Evolutionary conservation across 2,329 filamentous ascomycete genomes (phyloP).

Genomic region (Didymella pomorum): DNA sequence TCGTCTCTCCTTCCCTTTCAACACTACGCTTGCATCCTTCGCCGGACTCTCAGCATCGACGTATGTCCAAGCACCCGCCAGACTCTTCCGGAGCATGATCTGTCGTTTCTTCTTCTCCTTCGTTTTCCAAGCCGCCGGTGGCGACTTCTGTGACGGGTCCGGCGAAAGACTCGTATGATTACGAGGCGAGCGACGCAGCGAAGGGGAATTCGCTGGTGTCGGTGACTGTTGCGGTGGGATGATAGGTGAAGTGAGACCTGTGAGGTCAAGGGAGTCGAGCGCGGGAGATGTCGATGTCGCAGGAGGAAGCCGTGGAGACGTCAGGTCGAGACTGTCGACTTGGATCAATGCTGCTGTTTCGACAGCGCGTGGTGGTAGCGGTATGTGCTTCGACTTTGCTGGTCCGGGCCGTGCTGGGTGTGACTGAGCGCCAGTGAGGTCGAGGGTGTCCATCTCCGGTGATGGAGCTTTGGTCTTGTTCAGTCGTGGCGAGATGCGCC

Average conservation of each 20-base stretch:
- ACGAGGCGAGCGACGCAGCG: constrained; percentile 35
- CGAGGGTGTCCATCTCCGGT: constrained; percentile 32
- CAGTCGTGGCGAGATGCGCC: constrained; percentile 35
- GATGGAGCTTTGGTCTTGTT: constrained; percentile 29
- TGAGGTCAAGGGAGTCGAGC: constrained; percentile 36
- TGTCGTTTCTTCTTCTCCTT: constrained; percentile 42
- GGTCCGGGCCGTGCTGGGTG: background rate
- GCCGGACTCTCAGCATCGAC: constrained; percentile 36
- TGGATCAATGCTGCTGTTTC: constrained; percentile 16
- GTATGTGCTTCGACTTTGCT: too few species aligned
- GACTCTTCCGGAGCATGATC: constrained; percentile 43
- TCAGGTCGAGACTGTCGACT: constrained; percentile 40
- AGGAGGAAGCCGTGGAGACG: constrained; percentile 15
- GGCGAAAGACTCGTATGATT: constrained; percentile 23
- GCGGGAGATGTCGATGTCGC: constrained; percentile 20
- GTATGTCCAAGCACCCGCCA: constrained; percentile 45
- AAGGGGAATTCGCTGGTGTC: background rate
- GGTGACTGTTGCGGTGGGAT: background rate
- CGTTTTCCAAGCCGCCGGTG: constrained; percentile 43
- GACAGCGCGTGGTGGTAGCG: too few species aligned
- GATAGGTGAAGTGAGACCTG: constrained; percentile 27
- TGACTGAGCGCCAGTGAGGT: constrained; percentile 24
- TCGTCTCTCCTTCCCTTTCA: constrained; percentile 38
- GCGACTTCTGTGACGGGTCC: constrained; percentile 8
- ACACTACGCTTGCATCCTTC: constrained; percentile 8